Evolutionary conservation across 257 asterid species (phyloP), one percentile per base, ranked within the genome.

Genomic region (Solanum rostratum): DNA sequence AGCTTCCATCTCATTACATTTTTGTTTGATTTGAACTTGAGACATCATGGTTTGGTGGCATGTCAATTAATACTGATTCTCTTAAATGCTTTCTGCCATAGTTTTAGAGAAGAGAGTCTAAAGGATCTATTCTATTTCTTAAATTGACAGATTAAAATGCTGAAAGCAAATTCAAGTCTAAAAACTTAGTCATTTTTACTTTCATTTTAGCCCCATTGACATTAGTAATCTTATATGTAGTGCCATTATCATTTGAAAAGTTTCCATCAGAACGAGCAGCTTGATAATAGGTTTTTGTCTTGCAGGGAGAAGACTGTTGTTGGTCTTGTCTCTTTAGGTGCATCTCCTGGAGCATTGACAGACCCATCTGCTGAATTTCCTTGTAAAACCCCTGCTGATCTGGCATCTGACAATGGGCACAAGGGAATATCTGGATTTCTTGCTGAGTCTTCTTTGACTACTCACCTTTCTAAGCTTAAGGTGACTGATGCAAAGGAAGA

Each of bases 341-440:
- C 99, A 76, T 84, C 92, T 88, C 93, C 98, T 86, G 97, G 98
- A 85, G 92, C 93, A 29, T 65, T 92, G 84, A 92, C 98, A 15
- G 98, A 95, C 87, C 99, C 99, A 53, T 88, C 93, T 85, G 89
- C 93, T 63, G 92, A 92, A 89, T 86, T 89, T 90, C 98, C 95
- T 78, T 85, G 92, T 70, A 92, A 91, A 90, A 91, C 98, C 73
- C 99, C 98, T 68, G 97, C 98, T 53, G 98, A 96, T 81, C 91
- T 96, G 85, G 98, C 98, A 85, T 92, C 98, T 83, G 89, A 90
- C 68, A 89, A 90, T 88, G 98, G 99, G 74, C 95, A 96, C 89
- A 96, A 96, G 92, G 99, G 98, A 68, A 96, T 96, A 83, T 91
- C 98, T 82, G 99, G 99, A 85, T 96, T 91, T 86, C 96, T 96